Conservation (phyloP, 257 asterid genomes). For the Gentiana straminea region DNA sequence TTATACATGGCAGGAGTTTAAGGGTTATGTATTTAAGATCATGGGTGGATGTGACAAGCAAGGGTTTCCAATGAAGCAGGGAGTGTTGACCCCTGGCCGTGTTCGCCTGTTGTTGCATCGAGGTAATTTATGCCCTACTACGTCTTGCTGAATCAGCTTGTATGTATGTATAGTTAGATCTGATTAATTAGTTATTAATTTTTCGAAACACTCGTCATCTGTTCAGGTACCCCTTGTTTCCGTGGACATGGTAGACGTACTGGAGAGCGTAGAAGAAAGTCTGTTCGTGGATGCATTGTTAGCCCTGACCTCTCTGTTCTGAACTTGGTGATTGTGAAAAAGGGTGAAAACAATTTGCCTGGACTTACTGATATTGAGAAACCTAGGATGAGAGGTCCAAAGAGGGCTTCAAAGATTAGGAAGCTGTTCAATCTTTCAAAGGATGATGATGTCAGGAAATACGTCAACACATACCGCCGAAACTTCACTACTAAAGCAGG, state of each 20-base stretch:
- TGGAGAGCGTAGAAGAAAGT: slow-evolving; percentile 69
- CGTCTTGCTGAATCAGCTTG: no score
- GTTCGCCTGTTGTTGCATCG: slow-evolving; percentile 31
- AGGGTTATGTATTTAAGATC: slow-evolving; percentile 42
- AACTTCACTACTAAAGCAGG: background rate
- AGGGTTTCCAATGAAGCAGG: slow-evolving; percentile 51
- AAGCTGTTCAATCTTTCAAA: background rate
- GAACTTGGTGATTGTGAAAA: slow-evolving; percentile 62
- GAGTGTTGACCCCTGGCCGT: slow-evolving; percentile 42
- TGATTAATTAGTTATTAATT: no score
- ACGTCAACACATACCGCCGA: background rate
- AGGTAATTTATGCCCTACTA: slow-evolving; percentile 11
- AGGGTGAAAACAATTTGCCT: slow-evolving; percentile 58
- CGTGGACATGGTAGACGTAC: slow-evolving; percentile 57
- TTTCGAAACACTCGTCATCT: background rate
- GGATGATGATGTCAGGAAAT: background rate
- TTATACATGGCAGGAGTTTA: slow-evolving; percentile 19
- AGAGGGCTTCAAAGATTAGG: slow-evolving; percentile 3
- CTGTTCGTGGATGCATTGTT: slow-evolving; percentile 73
- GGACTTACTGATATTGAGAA: slow-evolving; percentile 25
- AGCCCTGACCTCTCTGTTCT: slow-evolving; percentile 61
- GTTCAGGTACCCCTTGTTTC: slow-evolving; percentile 57
- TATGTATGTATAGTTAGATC: background rate
- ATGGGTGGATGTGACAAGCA: slow-evolving; percentile 54
- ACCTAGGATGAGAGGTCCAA: slow-evolving; percentile 21